Evolutionary conservation across 2,329 filamentous ascomycete genomes (phyloP).

Genomic region (Penicillium oxalicum): DNA sequence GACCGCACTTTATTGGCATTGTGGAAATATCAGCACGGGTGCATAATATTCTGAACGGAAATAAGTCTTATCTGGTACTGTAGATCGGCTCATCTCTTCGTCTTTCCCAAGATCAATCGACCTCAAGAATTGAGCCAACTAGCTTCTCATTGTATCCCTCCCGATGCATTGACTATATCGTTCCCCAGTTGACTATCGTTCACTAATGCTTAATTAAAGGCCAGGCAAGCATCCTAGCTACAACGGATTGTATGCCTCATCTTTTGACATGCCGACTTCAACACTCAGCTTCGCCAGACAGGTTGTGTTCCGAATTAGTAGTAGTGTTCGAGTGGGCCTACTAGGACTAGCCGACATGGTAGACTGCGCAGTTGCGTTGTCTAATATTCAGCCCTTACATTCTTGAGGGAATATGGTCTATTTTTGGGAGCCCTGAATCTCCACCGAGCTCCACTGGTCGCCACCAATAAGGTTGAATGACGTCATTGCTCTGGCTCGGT

Average conservation of each 20-base stretch:
- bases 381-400: slow-evolving; percentile 3
- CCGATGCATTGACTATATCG: slow-evolving; percentile 2
- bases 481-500: neutral
- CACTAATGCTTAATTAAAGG: slow-evolving; percentile 1
- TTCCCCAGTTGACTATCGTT: slow-evolving; percentile 5
- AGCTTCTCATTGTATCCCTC: slow-evolving; percentile 4
- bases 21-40: slow-evolving; percentile 1
- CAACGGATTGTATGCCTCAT: slow-evolving; percentile 5
- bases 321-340: slow-evolving; percentile 3
- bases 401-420: slow-evolving; percentile 5
- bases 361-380: slow-evolving; percentile 3
- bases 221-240: neutral
- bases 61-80: slow-evolving; percentile 1
- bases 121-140: slow-evolving; percentile 1
- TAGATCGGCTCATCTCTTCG: neutral
- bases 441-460: slow-evolving; percentile 1
- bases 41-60: slow-evolving; percentile 1
- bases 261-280: slow-evolving; percentile 6
- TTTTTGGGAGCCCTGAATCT: slow-evolving; percentile 2
- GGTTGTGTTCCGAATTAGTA: slow-evolving; percentile 3
- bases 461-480: slow-evolving; percentile 4
- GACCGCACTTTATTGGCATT: neutral
- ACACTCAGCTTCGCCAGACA: slow-evolving; percentile 3
- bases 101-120: slow-evolving; percentile 1
- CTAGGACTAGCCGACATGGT: slow-evolving; percentile 2